Evolutionary conservation across 768 basidiomycete species (phyloP).

Genomic region (Rhodosporidiobolus odoratus): DNA sequence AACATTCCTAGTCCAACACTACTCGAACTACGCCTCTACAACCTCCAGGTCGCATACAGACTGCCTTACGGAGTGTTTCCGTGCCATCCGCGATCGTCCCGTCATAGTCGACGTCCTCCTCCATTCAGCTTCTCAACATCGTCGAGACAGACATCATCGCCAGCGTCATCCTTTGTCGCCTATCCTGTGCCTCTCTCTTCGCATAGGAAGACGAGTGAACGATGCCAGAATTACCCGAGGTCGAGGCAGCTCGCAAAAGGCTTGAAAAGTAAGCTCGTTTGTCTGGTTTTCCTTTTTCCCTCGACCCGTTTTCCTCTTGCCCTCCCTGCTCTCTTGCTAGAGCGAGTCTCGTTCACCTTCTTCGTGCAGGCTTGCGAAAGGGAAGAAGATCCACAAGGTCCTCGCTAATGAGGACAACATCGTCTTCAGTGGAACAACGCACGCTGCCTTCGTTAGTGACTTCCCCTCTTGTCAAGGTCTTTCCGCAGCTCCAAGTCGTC

Average conservation of each 20-base stretch:
- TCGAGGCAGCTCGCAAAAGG: constrained; percentile 18
- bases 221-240: constrained; percentile 34
- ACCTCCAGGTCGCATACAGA: too few species aligned
- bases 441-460: constrained; percentile 21
- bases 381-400: constrained; percentile 27
- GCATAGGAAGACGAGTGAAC: not conserved
- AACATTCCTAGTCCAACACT: too few species aligned
- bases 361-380: constrained; percentile 17
- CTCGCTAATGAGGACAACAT: constrained; percentile 32
- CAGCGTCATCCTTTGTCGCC: not conserved
- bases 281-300: not conserved
- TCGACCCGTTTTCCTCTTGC: not conserved
- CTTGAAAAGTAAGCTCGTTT: not conserved
- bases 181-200: not conserved
- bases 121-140: too few species aligned
- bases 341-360: too few species aligned
- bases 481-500: not conserved
- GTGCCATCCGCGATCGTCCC: too few species aligned
- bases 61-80: too few species aligned
- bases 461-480: not conserved
- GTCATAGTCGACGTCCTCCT: too few species aligned
- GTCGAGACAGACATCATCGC: too few species aligned
- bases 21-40: too few species aligned
- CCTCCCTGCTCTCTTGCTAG: too few species aligned
- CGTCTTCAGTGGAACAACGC: constrained; percentile 33